Evolutionary conservation across 768 basidiomycete species (phyloP).

Genomic region (Psilocybe sp.): DNA sequence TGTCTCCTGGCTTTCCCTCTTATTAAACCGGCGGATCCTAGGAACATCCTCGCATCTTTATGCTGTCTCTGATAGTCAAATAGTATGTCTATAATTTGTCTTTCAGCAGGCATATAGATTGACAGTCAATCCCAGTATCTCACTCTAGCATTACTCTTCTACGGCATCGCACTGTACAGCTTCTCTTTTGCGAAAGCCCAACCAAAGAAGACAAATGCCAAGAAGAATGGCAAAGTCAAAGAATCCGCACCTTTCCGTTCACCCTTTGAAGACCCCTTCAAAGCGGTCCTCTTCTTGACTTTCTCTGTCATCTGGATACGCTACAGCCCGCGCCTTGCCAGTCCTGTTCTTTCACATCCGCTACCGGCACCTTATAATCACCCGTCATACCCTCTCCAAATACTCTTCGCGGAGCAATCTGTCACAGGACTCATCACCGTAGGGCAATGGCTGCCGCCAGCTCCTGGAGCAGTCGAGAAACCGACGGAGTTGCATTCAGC

Average conservation of each 20-base stretch:
- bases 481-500: constrained; percentile 43
- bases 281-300: constrained; percentile 22
- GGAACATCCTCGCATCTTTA: constrained; percentile 12
- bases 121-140: constrained; percentile 20
- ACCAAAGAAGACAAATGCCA: constrained; percentile 12
- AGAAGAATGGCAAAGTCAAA: constrained; percentile 15
- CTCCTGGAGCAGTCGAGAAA: constrained; percentile 22
- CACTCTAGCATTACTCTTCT: constrained; percentile 27
- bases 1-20: constrained; percentile 9
- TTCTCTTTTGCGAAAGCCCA: constrained; percentile 9
- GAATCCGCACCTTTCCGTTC: constrained; percentile 7
- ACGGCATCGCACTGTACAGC: constrained; percentile 22
- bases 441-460: constrained; percentile 58
- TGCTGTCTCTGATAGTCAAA: constrained; percentile 30
- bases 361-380: constrained; percentile 47
- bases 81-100: constrained; percentile 29
- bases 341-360: constrained; percentile 59
- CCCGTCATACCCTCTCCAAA: constrained; percentile 52
- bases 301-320: constrained; percentile 35
- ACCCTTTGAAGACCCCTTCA: constrained; percentile 19
- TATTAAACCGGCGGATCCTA: constrained; percentile 30
- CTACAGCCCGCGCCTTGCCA: constrained; percentile 35
- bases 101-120: neutral
- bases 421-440: constrained; percentile 83
- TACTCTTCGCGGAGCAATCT: constrained; percentile 66